Evolutionary conservation across 2,329 filamentous ascomycete species (phyloP).

Genomic region (Gaeumannomyces sp.): DNA sequence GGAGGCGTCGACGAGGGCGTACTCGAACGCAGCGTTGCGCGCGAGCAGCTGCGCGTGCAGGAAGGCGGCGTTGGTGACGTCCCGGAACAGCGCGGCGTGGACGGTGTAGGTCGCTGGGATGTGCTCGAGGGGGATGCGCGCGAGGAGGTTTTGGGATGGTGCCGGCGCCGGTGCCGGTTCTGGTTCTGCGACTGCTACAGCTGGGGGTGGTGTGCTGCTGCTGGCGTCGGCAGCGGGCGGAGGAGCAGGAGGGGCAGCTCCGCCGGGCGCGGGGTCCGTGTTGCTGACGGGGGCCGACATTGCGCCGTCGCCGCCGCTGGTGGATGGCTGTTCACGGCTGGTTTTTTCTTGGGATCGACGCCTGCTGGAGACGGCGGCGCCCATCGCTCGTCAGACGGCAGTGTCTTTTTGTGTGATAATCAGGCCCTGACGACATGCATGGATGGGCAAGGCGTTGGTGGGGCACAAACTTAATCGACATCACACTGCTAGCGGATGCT

Average conservation of each 20-base stretch:
- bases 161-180: not conserved
- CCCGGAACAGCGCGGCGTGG: slow-evolving; percentile 67
- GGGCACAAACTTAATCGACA: too few species aligned
- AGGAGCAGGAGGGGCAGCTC: not conserved
- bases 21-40: slow-evolving; percentile 81
- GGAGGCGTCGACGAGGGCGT: slow-evolving; percentile 84
- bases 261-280: not conserved
- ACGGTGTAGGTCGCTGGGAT: slow-evolving; percentile 61
- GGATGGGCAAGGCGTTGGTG: too few species aligned
- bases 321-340: too few species aligned
- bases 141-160: slow-evolving; percentile 34
- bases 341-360: too few species aligned
- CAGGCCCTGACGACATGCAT: too few species aligned
- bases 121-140: slow-evolving; percentile 69
- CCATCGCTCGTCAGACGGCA: too few species aligned
- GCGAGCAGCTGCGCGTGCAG: slow-evolving; percentile 79
- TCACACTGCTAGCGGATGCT: too few species aligned
- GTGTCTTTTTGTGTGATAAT: too few species aligned
- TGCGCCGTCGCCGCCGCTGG: too few species aligned
- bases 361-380: too few species aligned
- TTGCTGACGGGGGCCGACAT: not conserved
- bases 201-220: slow-evolving; percentile 9
- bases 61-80: slow-evolving; percentile 71
- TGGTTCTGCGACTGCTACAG: slow-evolving; percentile 6
- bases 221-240: not conserved